These are phyloP conservation scores for Syzygium aromaticum DNA, from an alignment of 345 rosid genomes.

Conservation along the genomic window DNA sequence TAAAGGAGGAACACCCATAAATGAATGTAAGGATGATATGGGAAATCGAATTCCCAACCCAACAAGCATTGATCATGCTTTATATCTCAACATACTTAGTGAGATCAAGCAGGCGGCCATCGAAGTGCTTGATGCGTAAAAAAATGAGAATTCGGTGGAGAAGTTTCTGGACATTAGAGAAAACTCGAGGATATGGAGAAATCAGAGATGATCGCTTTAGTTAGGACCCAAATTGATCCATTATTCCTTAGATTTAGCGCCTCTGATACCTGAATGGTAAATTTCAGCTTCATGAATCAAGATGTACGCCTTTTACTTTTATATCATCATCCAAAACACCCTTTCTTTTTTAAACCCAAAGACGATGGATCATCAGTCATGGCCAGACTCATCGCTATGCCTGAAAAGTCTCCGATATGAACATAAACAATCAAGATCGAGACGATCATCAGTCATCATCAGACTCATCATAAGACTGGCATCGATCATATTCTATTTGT, in stretches of 20 bases:
- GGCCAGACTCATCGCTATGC: background rate
- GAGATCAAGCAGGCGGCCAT: background rate
- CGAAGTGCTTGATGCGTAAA: background rate
- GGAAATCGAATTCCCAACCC: background rate
- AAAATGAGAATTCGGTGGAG: background rate
- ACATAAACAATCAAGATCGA: background rate
- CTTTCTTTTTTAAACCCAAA: background rate
- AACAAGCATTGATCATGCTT: background rate
- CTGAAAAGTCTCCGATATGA: background rate
- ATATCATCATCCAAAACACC: background rate
- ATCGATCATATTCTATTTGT: background rate
- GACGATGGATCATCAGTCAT: background rate
- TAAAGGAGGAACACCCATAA: background rate
- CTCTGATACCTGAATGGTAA: background rate
- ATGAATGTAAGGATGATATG: background rate
- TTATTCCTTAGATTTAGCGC: background rate
- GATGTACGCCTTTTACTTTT: background rate
- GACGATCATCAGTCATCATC: background rate
- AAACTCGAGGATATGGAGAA: background rate
- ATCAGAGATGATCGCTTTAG: background rate
- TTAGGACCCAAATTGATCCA: background rate
- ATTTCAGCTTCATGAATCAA: background rate
- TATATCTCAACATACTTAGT: background rate
- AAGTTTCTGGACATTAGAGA: background rate
- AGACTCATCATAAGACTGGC: background rate